Percentiles rank a stretch among this genome's conserved stretches.
Conservation (phyloP, 306 rosid species). For the Lupinus albus region DNA sequence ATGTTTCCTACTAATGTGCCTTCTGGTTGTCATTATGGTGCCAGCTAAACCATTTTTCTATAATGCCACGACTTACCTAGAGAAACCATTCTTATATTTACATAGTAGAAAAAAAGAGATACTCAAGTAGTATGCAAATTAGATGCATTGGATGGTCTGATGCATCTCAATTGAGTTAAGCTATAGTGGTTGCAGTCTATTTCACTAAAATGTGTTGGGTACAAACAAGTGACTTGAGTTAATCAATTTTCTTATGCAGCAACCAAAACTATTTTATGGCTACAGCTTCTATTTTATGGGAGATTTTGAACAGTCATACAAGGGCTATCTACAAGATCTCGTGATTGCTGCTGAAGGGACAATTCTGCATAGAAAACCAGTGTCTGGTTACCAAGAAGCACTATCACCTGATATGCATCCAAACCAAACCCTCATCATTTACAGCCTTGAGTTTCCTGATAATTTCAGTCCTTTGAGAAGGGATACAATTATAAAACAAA, state of each 20-base stretch:
- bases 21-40: too few species aligned
- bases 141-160: conserved; percentile 12
- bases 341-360: conserved; percentile 83
- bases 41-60: too few species aligned
- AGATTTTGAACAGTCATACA: conserved; percentile 68
- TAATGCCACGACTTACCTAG: not conserved
- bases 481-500: conserved; percentile 42
- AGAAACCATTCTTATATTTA: conserved; percentile 3
- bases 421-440: conserved; percentile 60
- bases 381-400: conserved; percentile 42
- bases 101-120: too few species aligned
- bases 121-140: not conserved
- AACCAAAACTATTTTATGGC: conserved; percentile 76
- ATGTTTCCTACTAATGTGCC: too few species aligned
- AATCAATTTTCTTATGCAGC: conserved; percentile 55
- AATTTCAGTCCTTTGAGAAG: conserved; percentile 45
- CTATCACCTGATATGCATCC: conserved; percentile 38
- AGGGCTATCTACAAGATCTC: conserved; percentile 80
- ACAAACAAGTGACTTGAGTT: conserved; percentile 32
- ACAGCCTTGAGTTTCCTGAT: conserved; percentile 74
- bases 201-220: conserved; percentile 27
- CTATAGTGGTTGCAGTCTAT: conserved; percentile 3
- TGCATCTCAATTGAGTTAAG: conserved; percentile 24
- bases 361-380: conserved; percentile 81
- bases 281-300: conserved; percentile 77